Evolutionary conservation across 192 early-diverging fungal species (phyloP).

Genomic region (Irineochytrium annulatum): DNA sequence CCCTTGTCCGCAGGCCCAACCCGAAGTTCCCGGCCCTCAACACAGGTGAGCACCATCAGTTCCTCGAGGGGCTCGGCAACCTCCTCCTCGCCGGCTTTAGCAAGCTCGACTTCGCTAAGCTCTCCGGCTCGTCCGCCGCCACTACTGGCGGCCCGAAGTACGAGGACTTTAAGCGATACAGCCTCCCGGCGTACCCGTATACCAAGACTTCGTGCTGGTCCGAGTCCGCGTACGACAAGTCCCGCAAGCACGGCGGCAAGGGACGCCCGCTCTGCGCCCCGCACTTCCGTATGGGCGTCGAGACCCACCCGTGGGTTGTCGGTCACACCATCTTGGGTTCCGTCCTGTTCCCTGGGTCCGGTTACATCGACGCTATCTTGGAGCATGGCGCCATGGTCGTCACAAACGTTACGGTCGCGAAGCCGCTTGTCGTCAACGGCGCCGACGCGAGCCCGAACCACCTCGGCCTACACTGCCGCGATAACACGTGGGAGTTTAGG

Average conservation of each 20-base stretch:
- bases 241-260: too few relatives aligned
- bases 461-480: slow-evolving; percentile 1
- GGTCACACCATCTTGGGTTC: slow-evolving; percentile 18
- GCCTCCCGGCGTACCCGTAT: slow-evolving; percentile 16
- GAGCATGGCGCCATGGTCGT: slow-evolving; percentile 13
- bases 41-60: slow-evolving; percentile 7
- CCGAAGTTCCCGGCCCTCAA: slow-evolving; percentile 8
- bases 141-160: too few relatives aligned
- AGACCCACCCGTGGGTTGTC: slow-evolving; percentile 24
- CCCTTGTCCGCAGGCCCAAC: slow-evolving; percentile 6
- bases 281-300: slow-evolving; percentile 10
- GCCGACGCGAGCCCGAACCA: slow-evolving; percentile 4
- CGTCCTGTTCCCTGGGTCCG: slow-evolving; percentile 24
- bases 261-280: slow-evolving; percentile 13
- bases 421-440: slow-evolving; percentile 13
- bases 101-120: slow-evolving; percentile 1
- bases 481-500: too few relatives aligned
- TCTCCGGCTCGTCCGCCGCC: not conserved
- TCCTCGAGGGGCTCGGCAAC: slow-evolving; percentile 10
- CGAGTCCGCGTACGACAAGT: slow-evolving; percentile 5
- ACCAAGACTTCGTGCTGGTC: not conserved
- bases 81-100: slow-evolving; percentile 1
- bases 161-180: not conserved
- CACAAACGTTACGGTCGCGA: slow-evolving; percentile 1
- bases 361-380: slow-evolving; percentile 23